These are phyloP conservation scores for Blakeslea trispora DNA, from an alignment of 371 early-diverging fungal species.

Conservation along the genomic window DNA sequence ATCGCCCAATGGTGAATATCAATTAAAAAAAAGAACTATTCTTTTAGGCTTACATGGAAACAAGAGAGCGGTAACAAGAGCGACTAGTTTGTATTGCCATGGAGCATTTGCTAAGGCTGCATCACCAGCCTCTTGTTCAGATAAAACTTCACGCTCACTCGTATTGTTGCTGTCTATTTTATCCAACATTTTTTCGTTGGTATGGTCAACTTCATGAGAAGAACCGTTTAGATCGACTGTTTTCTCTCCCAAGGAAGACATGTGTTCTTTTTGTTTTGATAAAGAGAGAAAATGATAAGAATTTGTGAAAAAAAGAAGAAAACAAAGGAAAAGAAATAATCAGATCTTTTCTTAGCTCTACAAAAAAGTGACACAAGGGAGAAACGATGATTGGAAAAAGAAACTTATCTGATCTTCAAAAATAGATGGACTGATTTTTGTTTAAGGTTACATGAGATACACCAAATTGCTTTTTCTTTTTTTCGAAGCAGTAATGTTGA, in stretches of 20 bases:
- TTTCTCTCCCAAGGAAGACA: background rate
- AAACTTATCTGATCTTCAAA: conserved; percentile 3
- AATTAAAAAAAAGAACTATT: background rate
- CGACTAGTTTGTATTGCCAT: conserved; percentile 43
- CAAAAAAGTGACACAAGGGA: background rate
- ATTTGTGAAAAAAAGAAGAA: background rate
- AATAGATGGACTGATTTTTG: no score
- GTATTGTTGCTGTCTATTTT: background rate
- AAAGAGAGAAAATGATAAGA: background rate
- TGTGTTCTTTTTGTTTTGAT: background rate
- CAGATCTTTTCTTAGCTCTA: background rate
- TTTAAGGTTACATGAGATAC: no score
- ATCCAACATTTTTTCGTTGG: background rate
- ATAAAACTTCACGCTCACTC: background rate
- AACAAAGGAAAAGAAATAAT: background rate
- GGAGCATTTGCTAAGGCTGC: conserved; percentile 42
- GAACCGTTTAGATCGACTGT: background rate
- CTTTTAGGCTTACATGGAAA: conserved; percentile 32
- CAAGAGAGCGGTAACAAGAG: conserved; percentile 39
- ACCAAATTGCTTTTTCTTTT: no score
- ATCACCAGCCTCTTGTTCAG: conserved; percentile 29
- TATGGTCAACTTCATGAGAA: background rate
- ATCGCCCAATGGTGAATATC: background rate
- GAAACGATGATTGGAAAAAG: no score
- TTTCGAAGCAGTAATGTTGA: no score